These are phyloP conservation scores for Codiaeum variegatum DNA, from an alignment of 441 rosid species.

Conservation along the genomic window DNA sequence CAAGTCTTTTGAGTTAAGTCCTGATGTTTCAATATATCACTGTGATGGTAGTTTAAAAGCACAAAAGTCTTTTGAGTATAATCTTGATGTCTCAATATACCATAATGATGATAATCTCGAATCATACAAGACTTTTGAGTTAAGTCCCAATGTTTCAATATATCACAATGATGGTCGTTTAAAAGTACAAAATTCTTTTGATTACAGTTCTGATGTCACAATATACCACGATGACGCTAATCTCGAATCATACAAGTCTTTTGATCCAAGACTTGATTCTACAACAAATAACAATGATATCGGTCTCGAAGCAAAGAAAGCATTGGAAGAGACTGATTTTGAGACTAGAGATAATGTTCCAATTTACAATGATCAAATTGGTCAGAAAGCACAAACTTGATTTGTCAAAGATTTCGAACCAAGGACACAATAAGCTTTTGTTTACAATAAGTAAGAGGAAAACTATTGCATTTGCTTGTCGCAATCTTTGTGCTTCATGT, in stretches of 20 bases:
- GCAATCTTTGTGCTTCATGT: neutral
- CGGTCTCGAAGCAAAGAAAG: too few relatives aligned
- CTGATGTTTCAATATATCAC: neutral
- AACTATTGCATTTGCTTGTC: neutral
- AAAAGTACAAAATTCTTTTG: neutral
- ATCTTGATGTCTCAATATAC: neutral
- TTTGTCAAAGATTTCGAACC: neutral
- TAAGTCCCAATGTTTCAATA: neutral
- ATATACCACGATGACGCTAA: neutral
- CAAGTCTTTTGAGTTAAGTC: neutral
- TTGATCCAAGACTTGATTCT: too few relatives aligned
- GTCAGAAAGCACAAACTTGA: neutral
- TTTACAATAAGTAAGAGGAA: neutral
- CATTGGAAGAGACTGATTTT: too few relatives aligned
- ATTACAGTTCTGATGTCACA: neutral
- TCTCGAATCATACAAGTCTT: too few relatives aligned
- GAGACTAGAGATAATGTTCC: neutral
- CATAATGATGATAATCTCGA: too few relatives aligned
- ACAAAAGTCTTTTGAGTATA: neutral
- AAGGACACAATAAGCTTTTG: neutral
- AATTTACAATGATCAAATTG: neutral
- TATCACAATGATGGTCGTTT: neutral
- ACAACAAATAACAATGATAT: too few relatives aligned
- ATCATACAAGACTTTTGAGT: neutral
- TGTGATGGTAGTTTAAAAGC: neutral